Evolutionary conservation across 768 basidiomycete genomes (phyloP).

Genomic region (Termitomyces sp.): DNA sequence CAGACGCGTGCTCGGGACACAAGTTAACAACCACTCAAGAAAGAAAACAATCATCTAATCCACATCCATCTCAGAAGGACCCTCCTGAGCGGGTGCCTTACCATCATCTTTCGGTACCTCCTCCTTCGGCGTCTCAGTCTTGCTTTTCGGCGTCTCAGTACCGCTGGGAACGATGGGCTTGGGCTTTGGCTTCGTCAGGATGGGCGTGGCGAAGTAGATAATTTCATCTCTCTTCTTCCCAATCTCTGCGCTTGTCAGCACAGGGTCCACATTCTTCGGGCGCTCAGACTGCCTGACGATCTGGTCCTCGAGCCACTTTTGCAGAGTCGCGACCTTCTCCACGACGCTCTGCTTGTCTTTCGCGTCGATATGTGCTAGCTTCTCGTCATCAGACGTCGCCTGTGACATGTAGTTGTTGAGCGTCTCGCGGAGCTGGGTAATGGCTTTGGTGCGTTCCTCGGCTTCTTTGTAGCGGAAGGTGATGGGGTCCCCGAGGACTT

Average conservation of each 20-base stretch:
- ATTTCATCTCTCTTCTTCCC: constrained; percentile 90
- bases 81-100: constrained; percentile 30
- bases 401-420: constrained; percentile 82
- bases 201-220: constrained; percentile 84
- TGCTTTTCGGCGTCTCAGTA: constrained; percentile 70
- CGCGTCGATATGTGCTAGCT: constrained; percentile 83
- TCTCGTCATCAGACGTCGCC: constrained; percentile 81
- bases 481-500: constrained; percentile 84
- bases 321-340: constrained; percentile 84
- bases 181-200: constrained; percentile 90
- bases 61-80: constrained; percentile 80
- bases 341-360: constrained; percentile 83
- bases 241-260: constrained; percentile 78
- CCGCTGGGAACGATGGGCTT: constrained; percentile 66
- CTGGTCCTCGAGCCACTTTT: constrained; percentile 97
- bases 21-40: neutral
- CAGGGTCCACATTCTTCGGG: constrained; percentile 83
- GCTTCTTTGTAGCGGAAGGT: constrained; percentile 74
- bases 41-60: constrained; percentile 43
- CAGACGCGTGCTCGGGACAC: neutral
- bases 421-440: constrained; percentile 77
- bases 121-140: constrained; percentile 51
- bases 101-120: constrained; percentile 22
- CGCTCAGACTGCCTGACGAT: constrained; percentile 82
- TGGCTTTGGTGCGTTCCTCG: constrained; percentile 74